These are phyloP conservation scores for Cordia subcordata DNA, from an alignment of 257 asterid species.

Conservation along the genomic window DNA sequence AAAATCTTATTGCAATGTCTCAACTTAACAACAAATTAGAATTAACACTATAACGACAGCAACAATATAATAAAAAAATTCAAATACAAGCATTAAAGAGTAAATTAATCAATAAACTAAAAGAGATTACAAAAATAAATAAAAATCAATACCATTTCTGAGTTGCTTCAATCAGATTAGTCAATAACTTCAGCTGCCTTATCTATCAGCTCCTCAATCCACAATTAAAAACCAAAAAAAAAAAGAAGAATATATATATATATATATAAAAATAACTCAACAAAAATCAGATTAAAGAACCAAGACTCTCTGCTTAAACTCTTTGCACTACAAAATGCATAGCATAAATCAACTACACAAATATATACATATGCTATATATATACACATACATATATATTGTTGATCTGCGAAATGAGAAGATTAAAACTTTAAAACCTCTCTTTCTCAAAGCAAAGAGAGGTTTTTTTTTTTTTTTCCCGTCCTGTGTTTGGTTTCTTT, in stretches of 20 bases:
- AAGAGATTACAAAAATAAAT: constrained; percentile 1
- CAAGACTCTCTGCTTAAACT: too few species aligned
- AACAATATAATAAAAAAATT: not conserved
- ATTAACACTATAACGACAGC: not conserved
- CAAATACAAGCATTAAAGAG: too few species aligned
- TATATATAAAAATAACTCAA: not conserved
- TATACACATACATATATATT: too few species aligned
- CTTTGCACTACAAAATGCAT: too few species aligned
- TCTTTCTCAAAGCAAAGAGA: not conserved
- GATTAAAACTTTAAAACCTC: not conserved
- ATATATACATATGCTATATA: not conserved
- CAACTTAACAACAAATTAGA: not conserved
- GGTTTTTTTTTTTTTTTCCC: not conserved
- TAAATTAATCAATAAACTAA: constrained; percentile 1
- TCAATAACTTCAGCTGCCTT: constrained; percentile 26
- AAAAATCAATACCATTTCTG: constrained; percentile 49
- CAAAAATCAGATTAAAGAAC: not conserved
- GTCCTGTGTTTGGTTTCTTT: too few species aligned
- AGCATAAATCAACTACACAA: too few species aligned
- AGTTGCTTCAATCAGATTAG: constrained; percentile 66
- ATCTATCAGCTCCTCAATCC: constrained; percentile 27
- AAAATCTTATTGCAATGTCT: too few species aligned
- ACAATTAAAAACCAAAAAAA: constrained; percentile 13
- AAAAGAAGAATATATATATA: not conserved
- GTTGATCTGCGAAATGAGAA: not conserved